A percentile compares a stretch with the other conserved stretches of the same genome.
These are phyloP conservation scores for Aspergillus novofumigatus DNA, from an alignment of 2,329 filamentous ascomycete species.

Conservation along the genomic window DNA sequence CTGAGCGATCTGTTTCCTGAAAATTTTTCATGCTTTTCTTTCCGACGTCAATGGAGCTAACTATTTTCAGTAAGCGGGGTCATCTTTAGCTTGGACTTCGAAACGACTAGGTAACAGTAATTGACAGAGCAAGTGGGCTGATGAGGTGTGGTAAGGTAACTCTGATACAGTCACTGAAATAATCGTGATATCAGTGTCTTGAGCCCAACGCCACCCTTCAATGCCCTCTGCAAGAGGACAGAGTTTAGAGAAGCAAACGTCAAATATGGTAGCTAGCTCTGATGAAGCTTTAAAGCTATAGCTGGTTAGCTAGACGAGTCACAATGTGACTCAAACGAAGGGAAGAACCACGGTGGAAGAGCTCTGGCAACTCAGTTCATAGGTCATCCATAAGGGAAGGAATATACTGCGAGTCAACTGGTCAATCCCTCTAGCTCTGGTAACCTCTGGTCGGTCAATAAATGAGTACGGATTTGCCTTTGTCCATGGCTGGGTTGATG, in stretches of 20 bases:
- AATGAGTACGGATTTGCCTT: not conserved
- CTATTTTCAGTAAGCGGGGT: not conserved
- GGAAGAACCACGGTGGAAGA: not conserved
- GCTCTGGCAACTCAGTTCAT: not conserved
- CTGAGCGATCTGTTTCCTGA: not conserved
- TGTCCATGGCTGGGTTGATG: not conserved
- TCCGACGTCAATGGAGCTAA: not conserved
- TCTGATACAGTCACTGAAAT: not conserved
- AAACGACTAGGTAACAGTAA: not conserved
- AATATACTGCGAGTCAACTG: not conserved
- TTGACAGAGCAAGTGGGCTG: not conserved
- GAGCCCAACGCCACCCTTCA: not conserved
- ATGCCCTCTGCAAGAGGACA: not conserved
- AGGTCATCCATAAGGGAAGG: not conserved
- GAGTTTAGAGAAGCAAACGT: not conserved
- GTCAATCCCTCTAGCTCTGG: not conserved
- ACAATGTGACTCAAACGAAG: not conserved
- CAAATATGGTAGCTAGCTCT: not conserved
- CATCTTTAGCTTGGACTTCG: not conserved
- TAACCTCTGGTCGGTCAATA: not conserved
- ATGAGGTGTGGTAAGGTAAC: not conserved
- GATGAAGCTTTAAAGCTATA: not conserved
- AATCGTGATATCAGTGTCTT: not conserved
- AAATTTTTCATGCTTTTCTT: not conserved
- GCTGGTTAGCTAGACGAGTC: not conserved